A percentile compares a stretch with the other conserved stretches of the same genome.
Evolutionary conservation across 257 asterid species (phyloP).

Genomic region (Thymus quinquecostatus): DNA sequence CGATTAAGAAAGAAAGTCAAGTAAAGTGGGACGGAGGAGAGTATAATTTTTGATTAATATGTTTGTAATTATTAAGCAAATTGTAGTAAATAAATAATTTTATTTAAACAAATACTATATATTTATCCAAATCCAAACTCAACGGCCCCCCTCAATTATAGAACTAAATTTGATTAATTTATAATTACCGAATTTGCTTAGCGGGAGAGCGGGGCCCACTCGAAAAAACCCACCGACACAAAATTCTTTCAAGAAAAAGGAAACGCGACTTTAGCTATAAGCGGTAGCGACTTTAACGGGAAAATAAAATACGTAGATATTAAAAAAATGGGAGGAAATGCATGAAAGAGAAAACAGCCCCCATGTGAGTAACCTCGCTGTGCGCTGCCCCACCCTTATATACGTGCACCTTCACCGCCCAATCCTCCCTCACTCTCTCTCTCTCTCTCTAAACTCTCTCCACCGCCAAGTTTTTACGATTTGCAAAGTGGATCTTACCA

Average conservation of each 20-base stretch:
- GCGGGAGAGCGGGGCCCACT: not conserved
- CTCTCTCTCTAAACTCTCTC: not conserved
- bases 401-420: conserved; percentile 17
- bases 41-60: too few relatives aligned
- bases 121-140: not conserved
- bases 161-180: not conserved
- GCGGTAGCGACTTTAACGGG: not conserved
- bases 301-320: not conserved
- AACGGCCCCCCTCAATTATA: not conserved
- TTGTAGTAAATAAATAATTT: too few relatives aligned
- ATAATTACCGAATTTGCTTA: not conserved
- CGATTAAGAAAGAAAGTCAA: too few relatives aligned
- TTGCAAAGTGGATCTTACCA: conserved; percentile 8
- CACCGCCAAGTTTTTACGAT: conserved; percentile 7
- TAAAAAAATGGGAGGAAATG: not conserved
- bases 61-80: too few relatives aligned
- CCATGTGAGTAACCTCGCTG: conserved; percentile 32
- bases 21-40: too few relatives aligned
- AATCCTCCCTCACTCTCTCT: not conserved
- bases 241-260: not conserved
- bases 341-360: conserved; percentile 21
- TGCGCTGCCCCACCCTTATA: conserved; percentile 23
- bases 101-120: too few relatives aligned
- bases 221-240: conserved; percentile 25
- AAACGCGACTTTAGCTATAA: not conserved